These are phyloP conservation scores for Gypsophila paniculata DNA, from an alignment of 179 eudicot species.

Conservation along the genomic window DNA sequence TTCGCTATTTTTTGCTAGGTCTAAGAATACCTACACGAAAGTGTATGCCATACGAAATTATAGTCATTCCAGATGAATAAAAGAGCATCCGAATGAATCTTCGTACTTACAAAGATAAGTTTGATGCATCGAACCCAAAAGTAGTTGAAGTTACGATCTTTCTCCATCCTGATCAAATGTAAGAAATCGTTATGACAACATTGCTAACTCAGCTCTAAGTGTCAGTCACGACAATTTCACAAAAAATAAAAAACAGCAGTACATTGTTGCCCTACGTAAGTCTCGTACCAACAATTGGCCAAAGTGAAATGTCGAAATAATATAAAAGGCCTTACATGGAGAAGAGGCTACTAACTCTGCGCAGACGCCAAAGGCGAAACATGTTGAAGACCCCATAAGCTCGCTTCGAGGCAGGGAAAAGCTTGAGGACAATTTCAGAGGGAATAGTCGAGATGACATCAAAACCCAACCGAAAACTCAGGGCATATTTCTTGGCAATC, in stretches of 20 bases:
- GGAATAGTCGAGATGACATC: constrained; percentile 81
- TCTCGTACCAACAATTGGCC: no score
- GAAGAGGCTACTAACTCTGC: constrained; percentile 71
- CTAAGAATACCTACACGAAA: no score
- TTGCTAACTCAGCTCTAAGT: neutral
- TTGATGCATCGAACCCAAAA: constrained; percentile 77
- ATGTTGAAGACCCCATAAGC: constrained; percentile 71
- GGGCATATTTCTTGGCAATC: constrained; percentile 69
- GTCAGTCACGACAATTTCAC: no score
- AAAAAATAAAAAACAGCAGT: no score
- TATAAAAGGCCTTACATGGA: constrained; percentile 39
- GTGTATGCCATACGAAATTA: no score
- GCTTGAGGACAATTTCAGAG: constrained; percentile 54
- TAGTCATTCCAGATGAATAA: no score
- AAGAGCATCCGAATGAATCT: neutral
- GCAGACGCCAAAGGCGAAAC: constrained; percentile 97
- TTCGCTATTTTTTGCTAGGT: no score
- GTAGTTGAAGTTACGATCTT: constrained; percentile 76
- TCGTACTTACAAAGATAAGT: constrained; percentile 68
- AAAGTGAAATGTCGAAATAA: neutral
- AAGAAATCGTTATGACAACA: constrained; percentile 4
- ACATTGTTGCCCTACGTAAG: no score
- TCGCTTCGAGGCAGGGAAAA: constrained; percentile 40
- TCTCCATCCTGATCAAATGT: constrained; percentile 63
- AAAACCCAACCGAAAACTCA: constrained; percentile 51